Evolutionary conservation across 2,329 filamentous ascomycete genomes (phyloP), one percentile per base, ranked within the genome.

Genomic region (Coniella lustricola): DNA sequence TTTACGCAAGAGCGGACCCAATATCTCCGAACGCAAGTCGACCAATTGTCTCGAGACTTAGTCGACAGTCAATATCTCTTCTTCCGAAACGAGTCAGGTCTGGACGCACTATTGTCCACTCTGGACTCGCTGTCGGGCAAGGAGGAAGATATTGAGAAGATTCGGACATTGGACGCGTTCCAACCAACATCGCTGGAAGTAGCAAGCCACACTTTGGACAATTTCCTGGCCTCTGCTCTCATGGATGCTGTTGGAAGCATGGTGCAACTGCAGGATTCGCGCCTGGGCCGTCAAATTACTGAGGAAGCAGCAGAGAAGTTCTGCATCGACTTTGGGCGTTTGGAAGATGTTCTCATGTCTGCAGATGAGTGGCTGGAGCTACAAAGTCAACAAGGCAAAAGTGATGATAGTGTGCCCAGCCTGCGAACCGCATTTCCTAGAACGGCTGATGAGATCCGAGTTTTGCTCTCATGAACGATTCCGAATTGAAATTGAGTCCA

Each of bases 231-330:
- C 0, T 94, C 89, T 1, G 93, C 91, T 3, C 75, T 95, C 25
- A 91, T 96, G 74, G 93, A 98, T 62, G 90, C 90, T 3, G 82
- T 87, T 57, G 86, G 93, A 44, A 87, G 89, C 52, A 66, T 97
- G 21, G 84, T 84, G 55, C 73, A 79, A 36, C 68, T 98, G 1
- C 82, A 85, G 53, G 86, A 87, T 59, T 79, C 85, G 1, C 75
- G 74, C 10, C 69, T 95, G 49, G 84, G 85, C 13, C 79, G 87
- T 41, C 74, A 82, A 40, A 79, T 95, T 42, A 93, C 88, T 0
- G 87, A 94, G 58, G 80, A 86, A 55, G 91, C 90, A 0, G 87
- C 90, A 1, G 83, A 88, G 57, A 76, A 72, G 46, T 98, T 98
- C 67, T 95, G 90, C 56, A 75, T 77, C 29, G 87, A 93, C 58